These are phyloP conservation scores for Gaeumannomyces tritici DNA, from an alignment of 2,329 filamentous ascomycete species.

Conservation along the genomic window DNA sequence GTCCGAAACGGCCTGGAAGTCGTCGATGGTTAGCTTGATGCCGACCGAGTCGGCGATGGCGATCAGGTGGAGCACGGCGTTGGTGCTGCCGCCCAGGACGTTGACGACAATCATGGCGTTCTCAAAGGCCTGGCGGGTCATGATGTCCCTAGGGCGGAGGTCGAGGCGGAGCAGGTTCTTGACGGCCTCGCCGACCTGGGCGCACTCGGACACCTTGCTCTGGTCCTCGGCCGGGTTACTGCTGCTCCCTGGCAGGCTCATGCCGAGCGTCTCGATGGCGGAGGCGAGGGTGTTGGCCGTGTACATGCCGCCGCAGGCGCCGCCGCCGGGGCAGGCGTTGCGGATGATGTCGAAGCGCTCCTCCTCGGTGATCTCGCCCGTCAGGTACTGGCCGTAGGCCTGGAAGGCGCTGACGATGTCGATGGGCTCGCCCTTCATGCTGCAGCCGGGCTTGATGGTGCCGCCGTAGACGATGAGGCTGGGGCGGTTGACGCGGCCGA, in stretches of 20 bases:
- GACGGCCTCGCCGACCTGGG: constrained; percentile 62
- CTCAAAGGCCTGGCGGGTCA: constrained; percentile 74
- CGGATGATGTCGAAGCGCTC: constrained; percentile 91
- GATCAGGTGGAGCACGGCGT: constrained; percentile 76
- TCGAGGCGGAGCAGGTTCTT: constrained; percentile 66
- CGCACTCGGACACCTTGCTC: constrained; percentile 64
- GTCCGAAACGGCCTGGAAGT: constrained; percentile 77
- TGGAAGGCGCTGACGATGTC: constrained; percentile 98
- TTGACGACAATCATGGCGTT: constrained; percentile 78
- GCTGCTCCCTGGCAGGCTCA: constrained; percentile 75
- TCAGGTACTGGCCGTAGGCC: constrained; percentile 89
- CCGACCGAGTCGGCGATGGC: constrained; percentile 76
- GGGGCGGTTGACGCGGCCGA: constrained; percentile 82
- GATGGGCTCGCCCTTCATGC: constrained; percentile 62
- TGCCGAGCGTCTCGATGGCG: constrained; percentile 62
- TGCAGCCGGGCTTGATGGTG: constrained; percentile 84
- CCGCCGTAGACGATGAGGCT: constrained; percentile 95
- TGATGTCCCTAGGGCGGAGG: constrained; percentile 67
- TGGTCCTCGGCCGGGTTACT: constrained; percentile 68
- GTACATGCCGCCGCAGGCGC: constrained; percentile 83
- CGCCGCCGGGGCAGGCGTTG: constrained; percentile 76
- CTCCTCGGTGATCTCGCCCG: constrained; percentile 83
- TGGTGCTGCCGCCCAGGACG: constrained; percentile 76
- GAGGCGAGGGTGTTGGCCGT: constrained; percentile 71
- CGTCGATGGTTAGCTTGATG: constrained; percentile 73